These are phyloP conservation scores for Suhomyces panamericanus DNA, from an alignment of 1,139 yeast species.

Conservation along the genomic window DNA sequence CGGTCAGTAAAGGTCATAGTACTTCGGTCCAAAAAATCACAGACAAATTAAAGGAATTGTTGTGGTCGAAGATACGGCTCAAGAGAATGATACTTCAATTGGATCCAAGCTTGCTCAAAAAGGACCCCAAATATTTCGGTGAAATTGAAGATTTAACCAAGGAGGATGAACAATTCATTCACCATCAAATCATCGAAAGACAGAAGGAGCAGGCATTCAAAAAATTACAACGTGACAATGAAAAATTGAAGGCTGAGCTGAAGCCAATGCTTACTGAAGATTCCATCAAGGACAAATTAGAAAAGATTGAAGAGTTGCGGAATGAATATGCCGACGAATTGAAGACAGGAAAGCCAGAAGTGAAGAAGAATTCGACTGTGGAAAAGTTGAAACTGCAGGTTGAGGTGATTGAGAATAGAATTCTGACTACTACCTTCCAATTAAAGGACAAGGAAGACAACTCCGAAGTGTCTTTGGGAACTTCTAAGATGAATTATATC, in stretches of 20 bases:
- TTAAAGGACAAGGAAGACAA: slow-evolving; percentile 91
- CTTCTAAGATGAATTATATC: slow-evolving; percentile 91
- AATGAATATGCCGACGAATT: slow-evolving; percentile 60
- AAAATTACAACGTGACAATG: slow-evolving; percentile 75
- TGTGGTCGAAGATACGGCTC: slow-evolving; percentile 78
- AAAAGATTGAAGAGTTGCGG: slow-evolving; percentile 56
- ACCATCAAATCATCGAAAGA: slow-evolving; percentile 53
- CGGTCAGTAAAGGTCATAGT: slow-evolving; percentile 84
- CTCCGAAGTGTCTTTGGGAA: slow-evolving; percentile 89
- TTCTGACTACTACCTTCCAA: slow-evolving; percentile 66
- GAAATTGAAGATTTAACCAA: slow-evolving; percentile 70
- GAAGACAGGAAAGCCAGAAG: slow-evolving; percentile 59
- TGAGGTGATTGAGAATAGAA: slow-evolving; percentile 70
- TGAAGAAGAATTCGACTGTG: slow-evolving; percentile 54
- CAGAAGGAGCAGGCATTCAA: slow-evolving; percentile 63
- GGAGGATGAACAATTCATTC: slow-evolving; percentile 62
- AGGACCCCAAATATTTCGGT: slow-evolving; percentile 59
- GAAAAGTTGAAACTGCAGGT: slow-evolving; percentile 77
- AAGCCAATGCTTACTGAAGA: slow-evolving; percentile 53
- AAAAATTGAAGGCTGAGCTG: slow-evolving; percentile 60
- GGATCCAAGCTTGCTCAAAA: slow-evolving; percentile 55
- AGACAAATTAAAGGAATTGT: slow-evolving; percentile 73
- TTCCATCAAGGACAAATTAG: slow-evolving; percentile 60
- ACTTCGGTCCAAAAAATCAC: slow-evolving; percentile 74
- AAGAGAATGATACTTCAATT: slow-evolving; percentile 69